Conservation (phyloP, 352 stramenopile species). For the Phytophthora chlamydospora region DNA sequence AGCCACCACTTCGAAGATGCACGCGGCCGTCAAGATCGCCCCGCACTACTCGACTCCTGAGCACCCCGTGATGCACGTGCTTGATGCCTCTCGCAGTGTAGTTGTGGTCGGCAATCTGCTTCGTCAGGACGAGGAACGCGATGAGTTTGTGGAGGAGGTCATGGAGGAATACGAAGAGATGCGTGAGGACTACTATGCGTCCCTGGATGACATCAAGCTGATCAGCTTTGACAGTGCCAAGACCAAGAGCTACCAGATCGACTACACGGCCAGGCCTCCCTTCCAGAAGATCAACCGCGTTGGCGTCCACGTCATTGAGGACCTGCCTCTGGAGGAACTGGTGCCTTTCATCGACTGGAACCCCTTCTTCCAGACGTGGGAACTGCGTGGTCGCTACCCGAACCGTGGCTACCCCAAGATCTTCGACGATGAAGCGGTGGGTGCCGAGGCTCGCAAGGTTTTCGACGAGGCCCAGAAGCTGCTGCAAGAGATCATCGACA, state of each 20-base stretch:
- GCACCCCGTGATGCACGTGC: constrained; percentile 97
- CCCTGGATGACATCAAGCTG: constrained; percentile 75
- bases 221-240: constrained; percentile 53
- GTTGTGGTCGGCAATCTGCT: constrained; percentile 95
- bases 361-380: constrained; percentile 99
- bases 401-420: constrained; percentile 99
- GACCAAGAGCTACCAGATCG: constrained; percentile 87
- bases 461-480: constrained; percentile 96
- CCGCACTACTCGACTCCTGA: constrained; percentile 95
- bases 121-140: constrained; percentile 84
- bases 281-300: constrained; percentile 86
- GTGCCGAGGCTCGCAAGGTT: constrained; percentile 95
- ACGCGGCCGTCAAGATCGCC: constrained; percentile 98
- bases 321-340: constrained; percentile 87
- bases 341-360: constrained; percentile 99
- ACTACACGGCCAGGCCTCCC: constrained; percentile 90
- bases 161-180: constrained; percentile 94
- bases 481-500: constrained; percentile 93
- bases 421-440: constrained; percentile 96
- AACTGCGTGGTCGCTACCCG: constrained; percentile 96
- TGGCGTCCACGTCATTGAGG: constrained; percentile 88
- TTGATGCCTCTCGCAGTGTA: constrained; percentile 97
- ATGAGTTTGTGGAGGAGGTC: constrained; percentile 95
- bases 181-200: constrained; percentile 87
- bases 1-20: constrained; percentile 98